These are phyloP conservation scores for Pseudogymnoascus sp. DNA, from an alignment of 2,329 filamentous ascomycete species.

Conservation along the genomic window DNA sequence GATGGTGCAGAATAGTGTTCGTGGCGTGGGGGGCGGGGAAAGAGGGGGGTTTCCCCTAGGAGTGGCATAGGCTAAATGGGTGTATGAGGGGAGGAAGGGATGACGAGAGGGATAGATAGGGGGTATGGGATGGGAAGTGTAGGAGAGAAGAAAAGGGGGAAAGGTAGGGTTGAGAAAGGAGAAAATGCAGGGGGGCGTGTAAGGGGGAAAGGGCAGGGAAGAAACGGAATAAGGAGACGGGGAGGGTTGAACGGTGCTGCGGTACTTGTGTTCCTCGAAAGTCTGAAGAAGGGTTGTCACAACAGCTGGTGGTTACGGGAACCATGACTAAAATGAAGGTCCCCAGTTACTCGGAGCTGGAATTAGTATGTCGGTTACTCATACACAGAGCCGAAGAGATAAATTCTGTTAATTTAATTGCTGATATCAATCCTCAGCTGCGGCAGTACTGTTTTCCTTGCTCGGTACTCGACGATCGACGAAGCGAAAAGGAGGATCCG, in stretches of 20 bases:
- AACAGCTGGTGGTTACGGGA: background rate
- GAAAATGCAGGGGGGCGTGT: background rate
- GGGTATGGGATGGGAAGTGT: background rate
- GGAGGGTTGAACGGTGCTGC: background rate
- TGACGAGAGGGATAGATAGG: background rate
- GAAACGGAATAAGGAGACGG: background rate
- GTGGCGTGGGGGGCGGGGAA: background rate
- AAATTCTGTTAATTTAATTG: background rate
- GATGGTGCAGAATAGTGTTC: background rate
- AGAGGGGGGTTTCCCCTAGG: too few species aligned
- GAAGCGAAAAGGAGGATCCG: background rate
- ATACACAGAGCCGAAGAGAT: background rate
- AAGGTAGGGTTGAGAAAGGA: background rate
- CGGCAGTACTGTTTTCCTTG: background rate
- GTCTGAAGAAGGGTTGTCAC: background rate
- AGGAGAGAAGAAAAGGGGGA: background rate
- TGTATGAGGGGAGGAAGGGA: too few species aligned
- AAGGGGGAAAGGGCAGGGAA: background rate
- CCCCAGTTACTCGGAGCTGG: background rate
- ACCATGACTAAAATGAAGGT: background rate
- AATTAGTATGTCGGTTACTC: background rate
- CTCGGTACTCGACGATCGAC: background rate
- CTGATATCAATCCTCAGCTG: background rate
- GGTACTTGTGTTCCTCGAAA: background rate
- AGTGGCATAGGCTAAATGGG: background rate